phyloP scores from a whole-genome alignment of 1,284 basidiomycete species.

The Rhodofomes roseus region DNA sequence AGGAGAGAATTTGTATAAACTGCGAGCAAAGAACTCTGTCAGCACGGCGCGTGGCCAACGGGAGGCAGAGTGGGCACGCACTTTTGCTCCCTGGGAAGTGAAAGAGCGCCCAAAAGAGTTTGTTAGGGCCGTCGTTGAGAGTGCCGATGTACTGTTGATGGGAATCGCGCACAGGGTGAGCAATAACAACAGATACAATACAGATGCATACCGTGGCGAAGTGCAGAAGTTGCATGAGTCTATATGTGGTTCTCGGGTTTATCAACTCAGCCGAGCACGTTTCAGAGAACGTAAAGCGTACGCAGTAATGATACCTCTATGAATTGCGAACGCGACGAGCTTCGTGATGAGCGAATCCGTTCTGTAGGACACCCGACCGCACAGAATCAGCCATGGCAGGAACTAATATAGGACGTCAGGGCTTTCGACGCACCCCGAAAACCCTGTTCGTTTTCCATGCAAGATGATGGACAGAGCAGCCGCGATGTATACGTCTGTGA shows the following conservation, averaged over 20 bases:
- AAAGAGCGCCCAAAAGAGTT: not conserved
- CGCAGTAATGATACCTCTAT: not conserved
- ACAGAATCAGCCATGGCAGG: not conserved
- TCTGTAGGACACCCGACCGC: not conserved
- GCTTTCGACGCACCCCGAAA: not conserved
- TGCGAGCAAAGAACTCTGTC: not conserved
- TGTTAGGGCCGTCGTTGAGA: not conserved
- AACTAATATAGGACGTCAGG: not conserved
- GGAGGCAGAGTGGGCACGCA: not conserved
- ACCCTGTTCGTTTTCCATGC: not conserved
- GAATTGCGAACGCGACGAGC: not conserved
- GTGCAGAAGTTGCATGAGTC: not conserved
- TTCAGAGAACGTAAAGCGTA: not conserved
- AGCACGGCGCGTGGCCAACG: not conserved
- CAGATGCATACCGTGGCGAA: not conserved
- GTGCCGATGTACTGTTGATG: not conserved
- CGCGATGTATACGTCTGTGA: not conserved
- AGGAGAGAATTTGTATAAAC: not conserved
- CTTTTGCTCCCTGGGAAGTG: not conserved
- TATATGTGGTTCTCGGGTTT: not conserved
- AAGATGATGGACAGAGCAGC: not conserved
- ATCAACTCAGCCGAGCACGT: not conserved
- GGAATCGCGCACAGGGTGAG: not conserved
- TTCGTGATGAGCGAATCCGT: not conserved
- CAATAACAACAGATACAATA: too few relatives aligned